Evolutionary conservation across 139 green algal species (phyloP), one percentile per base, ranked within the genome.

Genomic region (Eudorina sp.): DNA sequence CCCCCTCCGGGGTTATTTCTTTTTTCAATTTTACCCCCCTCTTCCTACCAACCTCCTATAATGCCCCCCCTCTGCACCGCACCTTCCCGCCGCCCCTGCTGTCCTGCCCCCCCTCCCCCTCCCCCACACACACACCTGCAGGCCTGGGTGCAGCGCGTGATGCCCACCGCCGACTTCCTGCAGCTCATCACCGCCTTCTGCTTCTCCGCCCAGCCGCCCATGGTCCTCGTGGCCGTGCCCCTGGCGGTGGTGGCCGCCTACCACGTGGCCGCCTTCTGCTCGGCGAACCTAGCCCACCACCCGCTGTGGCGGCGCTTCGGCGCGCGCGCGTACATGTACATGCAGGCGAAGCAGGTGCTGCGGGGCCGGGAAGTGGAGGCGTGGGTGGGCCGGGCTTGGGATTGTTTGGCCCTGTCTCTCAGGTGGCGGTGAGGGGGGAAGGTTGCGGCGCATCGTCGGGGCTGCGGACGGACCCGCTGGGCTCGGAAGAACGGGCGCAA

Each of bases 101-200:
- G 13, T 69, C 6, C 29, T 21, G 21, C 8, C 45, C 4, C 79
- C 9, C 40, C 40, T 3, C 9, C 40, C 27, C 14, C 58, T 34
- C 3, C 79, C 29, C 13, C 41, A 13, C 40, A 13, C 58, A 3
- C 14, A 19, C 40, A 0, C 25, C 53, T 25, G 9, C 82, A 88
- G 82, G 82, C 25, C 25, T 88, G 82, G 82, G 14, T 88, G 0
- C 82, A 88, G 45, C 64, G 82, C n/a, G 82, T 69, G 45, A 70
- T 79, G 66, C 82, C 68, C 66, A 80, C 82, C 46, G 29, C 64
- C 29, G 82, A 88, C 64, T 80, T 88, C 82, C 43, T 70, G 34
- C 36, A 48, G 21, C 38, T 58, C n/a, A 40, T 88, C 14, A 53
- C 60, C 13, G 45, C 64, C 19, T 18, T 88, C 66, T 41, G 43